Evolutionary conservation across 1,139 yeast species (phyloP).

Genomic region (Saccharomycopsis hybrid): DNA sequence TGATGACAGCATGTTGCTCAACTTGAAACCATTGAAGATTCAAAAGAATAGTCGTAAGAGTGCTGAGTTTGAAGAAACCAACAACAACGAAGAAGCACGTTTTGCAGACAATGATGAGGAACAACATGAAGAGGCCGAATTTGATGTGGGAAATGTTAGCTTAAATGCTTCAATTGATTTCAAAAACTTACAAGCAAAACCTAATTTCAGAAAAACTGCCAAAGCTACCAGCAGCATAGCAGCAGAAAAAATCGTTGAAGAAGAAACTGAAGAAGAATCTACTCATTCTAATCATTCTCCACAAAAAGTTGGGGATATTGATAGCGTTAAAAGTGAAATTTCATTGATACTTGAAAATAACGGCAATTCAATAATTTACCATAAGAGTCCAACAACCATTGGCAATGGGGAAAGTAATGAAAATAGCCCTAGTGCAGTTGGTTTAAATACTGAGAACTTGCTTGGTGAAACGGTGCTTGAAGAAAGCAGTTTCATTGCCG

Average conservation of each 20-base stretch:
- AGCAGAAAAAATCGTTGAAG: background rate
- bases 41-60: constrained; percentile 3
- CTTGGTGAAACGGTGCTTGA: constrained; percentile 2
- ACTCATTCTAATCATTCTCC: background rate
- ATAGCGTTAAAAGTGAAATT: background rate
- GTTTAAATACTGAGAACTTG: background rate
- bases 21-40: constrained; percentile 17
- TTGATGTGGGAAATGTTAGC: constrained; percentile 14
- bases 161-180: constrained; percentile 13
- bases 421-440: too few relatives aligned
- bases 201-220: constrained; percentile 1
- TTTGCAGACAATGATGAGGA: background rate
- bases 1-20: constrained; percentile 5
- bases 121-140: too few relatives aligned
- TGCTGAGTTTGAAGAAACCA: background rate
- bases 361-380: background rate
- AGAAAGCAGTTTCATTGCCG: constrained; percentile 4
- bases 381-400: background rate
- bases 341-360: background rate
- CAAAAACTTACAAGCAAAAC: constrained; percentile 1
- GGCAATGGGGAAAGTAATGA: background rate
- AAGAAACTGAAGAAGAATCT: constrained; percentile 1
- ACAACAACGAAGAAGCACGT: background rate
- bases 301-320: background rate
- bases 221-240: too few relatives aligned